Percentiles rank a stretch among this genome's conserved stretches.
Conservation (phyloP, 441 rosid genomes). For the Gossypium schwendimanii region DNA sequence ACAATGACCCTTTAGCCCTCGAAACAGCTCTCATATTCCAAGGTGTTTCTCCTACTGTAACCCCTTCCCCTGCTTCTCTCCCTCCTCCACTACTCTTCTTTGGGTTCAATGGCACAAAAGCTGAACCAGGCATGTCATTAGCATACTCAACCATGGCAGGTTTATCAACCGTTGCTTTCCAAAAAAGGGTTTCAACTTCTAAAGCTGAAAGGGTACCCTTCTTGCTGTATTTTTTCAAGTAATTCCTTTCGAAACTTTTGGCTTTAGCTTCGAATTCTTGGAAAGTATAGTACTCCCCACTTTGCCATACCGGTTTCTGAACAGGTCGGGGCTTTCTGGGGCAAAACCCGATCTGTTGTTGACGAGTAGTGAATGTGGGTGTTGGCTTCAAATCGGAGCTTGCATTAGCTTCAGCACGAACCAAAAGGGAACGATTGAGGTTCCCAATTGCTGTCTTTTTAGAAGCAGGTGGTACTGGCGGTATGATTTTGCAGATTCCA, state of each 20-base stretch:
- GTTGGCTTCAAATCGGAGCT: conserved; percentile 30
- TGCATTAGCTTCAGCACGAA: conserved; percentile 38
- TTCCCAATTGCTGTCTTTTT: conserved; percentile 64
- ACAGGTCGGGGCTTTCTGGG: conserved; percentile 84
- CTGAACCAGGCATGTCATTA: conserved; percentile 97
- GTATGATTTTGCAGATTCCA: conserved; percentile 96
- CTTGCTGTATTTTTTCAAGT: conserved; percentile 54
- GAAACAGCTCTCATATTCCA: conserved; percentile 98
- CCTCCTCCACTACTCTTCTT: conserved; percentile 29
- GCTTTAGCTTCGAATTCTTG: conserved; percentile 88
- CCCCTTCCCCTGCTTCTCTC: conserved; percentile 46
- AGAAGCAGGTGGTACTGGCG: conserved; percentile 67
- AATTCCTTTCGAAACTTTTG: conserved; percentile 62
- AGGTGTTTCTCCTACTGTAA: conserved; percentile 75
- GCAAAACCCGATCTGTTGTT: conserved; percentile 99
- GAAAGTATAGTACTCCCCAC: conserved; percentile 78
- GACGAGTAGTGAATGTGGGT: conserved; percentile 94
- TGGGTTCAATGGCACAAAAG: conserved; percentile 49
- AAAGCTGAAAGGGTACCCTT: conserved; percentile 58
- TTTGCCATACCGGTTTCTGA: conserved; percentile 91
- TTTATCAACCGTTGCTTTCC: conserved; percentile 89
- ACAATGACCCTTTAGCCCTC: conserved; percentile 82
- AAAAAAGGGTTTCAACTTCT: conserved; percentile 86
- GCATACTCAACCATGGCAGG: conserved; percentile 96
- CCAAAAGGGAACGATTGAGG: conserved; percentile 73